Base-by-base conservation (phyloP, 129 eudicot species). In the Centaurea solstitialis region DNA sequence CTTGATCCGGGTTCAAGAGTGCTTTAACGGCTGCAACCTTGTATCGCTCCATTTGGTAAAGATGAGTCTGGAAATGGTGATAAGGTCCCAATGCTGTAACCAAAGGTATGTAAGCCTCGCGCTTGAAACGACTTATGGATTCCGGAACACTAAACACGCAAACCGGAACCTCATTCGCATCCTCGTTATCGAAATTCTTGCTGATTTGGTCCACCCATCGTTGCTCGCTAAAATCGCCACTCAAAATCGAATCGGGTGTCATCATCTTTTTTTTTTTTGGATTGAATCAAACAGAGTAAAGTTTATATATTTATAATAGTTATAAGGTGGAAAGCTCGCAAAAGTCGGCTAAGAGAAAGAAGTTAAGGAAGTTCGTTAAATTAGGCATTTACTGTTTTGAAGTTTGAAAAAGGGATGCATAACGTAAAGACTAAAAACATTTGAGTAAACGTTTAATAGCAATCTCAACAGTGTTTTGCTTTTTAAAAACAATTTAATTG, bases 31-130 rank as follows among this genome's bases (percentile, higher is more conserved):
- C 87, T 9, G 85, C 87, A 37, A 85, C 71, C 78, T 88, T 88
- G 68, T 76, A 72, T 77, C 78, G 77, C 74, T 85, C 86, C 86
- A 86, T 85, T 53, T 80, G 82, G 70, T 85, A 83, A 30, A 85
- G 86, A 69, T 62, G 84, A 21, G 89, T 41, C 22, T 76, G 61
- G 22, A 85, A 80, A 41, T 85, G 91, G 70, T 85, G 89, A 77
- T 88, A 88, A 0, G 91, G 87, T n/a, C 89, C 91, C 1, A 88
- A 43, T 4, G 87, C 87, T 23, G 85, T 71, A 41, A 50, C 77
- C 39, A 70, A 80, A 62, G 91, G 88, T 21, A 41, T 64, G n/a
- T 88, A 88, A n/a, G 91, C 89, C 64, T 88, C 87, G 2, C 89
- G 89, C 35, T 80, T 88, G 82, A 78, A 65, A 13, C 11, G 78